phyloP scores from a whole-genome alignment of 2,329 filamentous ascomycete species.

The Lizonia empirigonia region DNA sequence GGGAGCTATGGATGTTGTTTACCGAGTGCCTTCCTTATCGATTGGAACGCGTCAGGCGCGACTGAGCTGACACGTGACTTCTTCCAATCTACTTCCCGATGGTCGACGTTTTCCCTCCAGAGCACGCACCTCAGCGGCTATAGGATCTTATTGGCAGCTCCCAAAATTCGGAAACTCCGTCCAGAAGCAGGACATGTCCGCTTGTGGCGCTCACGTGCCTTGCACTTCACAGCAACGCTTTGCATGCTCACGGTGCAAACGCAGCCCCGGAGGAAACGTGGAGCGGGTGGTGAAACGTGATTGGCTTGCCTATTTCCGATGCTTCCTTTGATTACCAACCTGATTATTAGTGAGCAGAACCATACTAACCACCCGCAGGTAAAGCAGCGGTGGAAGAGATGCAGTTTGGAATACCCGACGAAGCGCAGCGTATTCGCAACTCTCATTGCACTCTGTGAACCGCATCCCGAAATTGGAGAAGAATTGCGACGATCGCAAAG shows the following conservation, averaged over 20 bases:
- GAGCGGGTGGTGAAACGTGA: slow-evolving; percentile 4
- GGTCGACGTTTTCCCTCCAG: neutral
- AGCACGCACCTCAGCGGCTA: neutral
- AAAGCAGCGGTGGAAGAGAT: neutral
- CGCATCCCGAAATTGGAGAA: neutral
- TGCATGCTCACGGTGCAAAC: slow-evolving; percentile 10
- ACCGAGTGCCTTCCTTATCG: slow-evolving; percentile 27
- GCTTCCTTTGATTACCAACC: slow-evolving; percentile 12
- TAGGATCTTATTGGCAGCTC: neutral
- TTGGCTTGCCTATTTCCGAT: slow-evolving; percentile 5
- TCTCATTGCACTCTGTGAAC: neutral
- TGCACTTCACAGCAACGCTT: neutral
- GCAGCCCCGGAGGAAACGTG: slow-evolving; percentile 5
- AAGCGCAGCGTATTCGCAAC: slow-evolving; percentile 3
- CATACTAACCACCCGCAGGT: neutral
- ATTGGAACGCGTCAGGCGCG: slow-evolving; percentile 22
- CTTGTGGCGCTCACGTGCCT: slow-evolving; percentile 9
- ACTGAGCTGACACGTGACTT: slow-evolving; percentile 4
- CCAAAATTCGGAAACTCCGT: too few species aligned
- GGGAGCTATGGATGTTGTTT: slow-evolving; percentile 27
- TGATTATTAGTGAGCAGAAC: slow-evolving; percentile 10
- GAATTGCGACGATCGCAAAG: slow-evolving; percentile 5
- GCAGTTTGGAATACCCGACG: neutral
- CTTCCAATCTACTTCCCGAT: too few species aligned
- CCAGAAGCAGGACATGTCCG: neutral